phyloP scores from a whole-genome alignment of 2,329 filamentous ascomycete species.

The Sarocladium strictum region DNA sequence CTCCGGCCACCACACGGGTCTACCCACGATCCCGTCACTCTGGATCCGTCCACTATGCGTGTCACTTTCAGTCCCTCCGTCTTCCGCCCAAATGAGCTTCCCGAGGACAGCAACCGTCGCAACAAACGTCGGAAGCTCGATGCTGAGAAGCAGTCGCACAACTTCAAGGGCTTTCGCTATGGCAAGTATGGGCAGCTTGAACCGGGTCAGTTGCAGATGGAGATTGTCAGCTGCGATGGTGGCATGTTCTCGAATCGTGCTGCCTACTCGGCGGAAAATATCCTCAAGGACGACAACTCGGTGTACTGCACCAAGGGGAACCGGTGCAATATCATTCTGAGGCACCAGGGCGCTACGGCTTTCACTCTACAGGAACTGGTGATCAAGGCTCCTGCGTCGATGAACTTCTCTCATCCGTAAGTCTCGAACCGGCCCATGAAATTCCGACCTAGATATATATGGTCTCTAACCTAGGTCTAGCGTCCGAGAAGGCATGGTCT shows the following conservation, averaged over 20 bases:
- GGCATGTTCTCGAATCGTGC: constrained; percentile 61
- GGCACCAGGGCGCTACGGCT: constrained; percentile 71
- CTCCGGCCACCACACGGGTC: constrained; percentile 24
- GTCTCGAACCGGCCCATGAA: too few relatives aligned
- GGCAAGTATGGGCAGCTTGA: constrained; percentile 85
- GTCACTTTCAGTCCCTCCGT: constrained; percentile 17
- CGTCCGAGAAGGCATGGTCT: constrained; percentile 87
- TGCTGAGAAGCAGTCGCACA: constrained; percentile 46
- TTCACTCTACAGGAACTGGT: constrained; percentile 82
- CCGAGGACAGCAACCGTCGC: constrained; percentile 42
- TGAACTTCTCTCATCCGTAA: constrained; percentile 80
- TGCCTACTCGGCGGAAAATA: constrained; percentile 68
- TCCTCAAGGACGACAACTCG: constrained; percentile 71
- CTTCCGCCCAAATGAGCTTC: constrained; percentile 30
- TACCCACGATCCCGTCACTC: constrained; percentile 13
- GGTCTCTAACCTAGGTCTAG: too few relatives aligned
- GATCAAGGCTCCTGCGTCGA: constrained; percentile 73
- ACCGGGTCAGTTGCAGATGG: constrained; percentile 74
- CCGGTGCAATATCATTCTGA: constrained; percentile 78
- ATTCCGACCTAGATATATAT: too few relatives aligned
- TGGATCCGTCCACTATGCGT: not conserved
- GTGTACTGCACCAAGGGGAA: constrained; percentile 90
- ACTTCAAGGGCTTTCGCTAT: constrained; percentile 63
- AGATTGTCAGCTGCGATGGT: constrained; percentile 84
- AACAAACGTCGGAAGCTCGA: constrained; percentile 68